Evolutionary conservation across 2,329 filamentous ascomycete species (phyloP), one percentile per base, ranked within the genome.

Genomic region (Penicillium digitatum): DNA sequence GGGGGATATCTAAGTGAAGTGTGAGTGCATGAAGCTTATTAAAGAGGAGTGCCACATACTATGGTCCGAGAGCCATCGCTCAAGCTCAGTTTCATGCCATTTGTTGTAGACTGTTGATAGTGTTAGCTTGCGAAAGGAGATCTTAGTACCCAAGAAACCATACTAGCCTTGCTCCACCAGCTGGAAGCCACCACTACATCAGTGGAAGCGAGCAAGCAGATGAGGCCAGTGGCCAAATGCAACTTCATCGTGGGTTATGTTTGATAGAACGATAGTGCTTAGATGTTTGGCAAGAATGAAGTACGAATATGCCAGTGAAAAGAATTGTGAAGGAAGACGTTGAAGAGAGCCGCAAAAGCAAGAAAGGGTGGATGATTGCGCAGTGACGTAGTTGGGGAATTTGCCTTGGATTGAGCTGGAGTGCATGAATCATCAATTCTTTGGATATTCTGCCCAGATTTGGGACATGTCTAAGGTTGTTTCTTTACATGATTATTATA

Each of bases 21-120:
- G 40, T 29, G 37, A 46, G 57, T 40, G 59, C 43, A 29, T 12
- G 32, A n/a, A 24, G 18, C 14, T 29, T 29, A 39, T 31, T 52
- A 14, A 26, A 22, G 1, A 11, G 18, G 38, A 16, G 27, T 42
- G 3, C 9, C 40, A 20, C 57, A 40, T 62, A 75, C 74, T 85
- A 77, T 97, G 83, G 72, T 99, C 94, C 29, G 89, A 89, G 47
- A 99, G 85, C 94, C 94, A 99, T 68, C 92, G 85, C 79, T 99
- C 93, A 29, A 99, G 85, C 81, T 99, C 94, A 22, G 90, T 95
- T 80, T 97, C 87, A 68, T 97, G 93, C 94, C 94, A 99, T 74
- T 94, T 96, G 78, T 97, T 96, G 81, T 97, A 97, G 16, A 87
- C 93, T 96, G 69, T 14, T 43, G 54, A 35, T 37, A 52, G 29